Percentiles rank a stretch among this genome's conserved stretches.
Evolutionary conservation across 2,329 filamentous ascomycete species (phyloP).

Genomic region (Xylariaceae sp.): DNA sequence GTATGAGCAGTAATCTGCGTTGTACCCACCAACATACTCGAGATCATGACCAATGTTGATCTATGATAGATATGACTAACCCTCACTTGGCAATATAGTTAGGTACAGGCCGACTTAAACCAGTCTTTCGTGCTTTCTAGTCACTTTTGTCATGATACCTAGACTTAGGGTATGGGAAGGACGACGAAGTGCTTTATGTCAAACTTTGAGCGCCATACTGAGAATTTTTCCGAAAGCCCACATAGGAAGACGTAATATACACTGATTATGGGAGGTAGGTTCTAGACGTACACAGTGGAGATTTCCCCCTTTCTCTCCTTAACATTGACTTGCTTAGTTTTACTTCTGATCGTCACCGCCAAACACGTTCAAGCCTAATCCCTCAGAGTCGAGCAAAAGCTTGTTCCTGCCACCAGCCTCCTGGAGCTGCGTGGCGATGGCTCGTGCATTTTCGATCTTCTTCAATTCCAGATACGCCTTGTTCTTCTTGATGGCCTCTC

Average conservation of each 20-base stretch:
- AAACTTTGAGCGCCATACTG: too few species aligned
- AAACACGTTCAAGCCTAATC: constrained; percentile 84
- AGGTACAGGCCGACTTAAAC: too few species aligned
- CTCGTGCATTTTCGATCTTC: constrained; percentile 93
- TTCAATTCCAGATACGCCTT: constrained; percentile 94
- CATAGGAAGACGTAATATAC: constrained; percentile 19
- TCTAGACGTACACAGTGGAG: constrained; percentile 37
- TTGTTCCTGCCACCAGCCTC: constrained; percentile 86
- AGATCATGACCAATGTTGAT: too few species aligned
- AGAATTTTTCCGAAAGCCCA: too few species aligned
- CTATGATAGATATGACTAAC: too few species aligned
- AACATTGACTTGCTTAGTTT: constrained; percentile 35
- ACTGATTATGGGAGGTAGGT: constrained; percentile 24
- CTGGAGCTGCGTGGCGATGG: constrained; percentile 84
- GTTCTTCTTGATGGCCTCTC: constrained; percentile 99
- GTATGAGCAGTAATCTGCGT: too few species aligned
- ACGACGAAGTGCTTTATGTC: too few species aligned
- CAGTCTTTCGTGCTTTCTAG: too few species aligned
- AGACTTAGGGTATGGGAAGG: too few species aligned
- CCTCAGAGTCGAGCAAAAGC: constrained; percentile 86
- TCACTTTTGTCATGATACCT: too few species aligned
- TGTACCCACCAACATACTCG: too few species aligned
- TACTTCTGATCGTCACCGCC: constrained; percentile 42
- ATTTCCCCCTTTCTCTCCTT: constrained; percentile 23
- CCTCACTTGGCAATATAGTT: too few species aligned